phyloP scores from a whole-genome alignment of 495 filamentous ascomycete species.

The Durotheca rogersii region DNA sequence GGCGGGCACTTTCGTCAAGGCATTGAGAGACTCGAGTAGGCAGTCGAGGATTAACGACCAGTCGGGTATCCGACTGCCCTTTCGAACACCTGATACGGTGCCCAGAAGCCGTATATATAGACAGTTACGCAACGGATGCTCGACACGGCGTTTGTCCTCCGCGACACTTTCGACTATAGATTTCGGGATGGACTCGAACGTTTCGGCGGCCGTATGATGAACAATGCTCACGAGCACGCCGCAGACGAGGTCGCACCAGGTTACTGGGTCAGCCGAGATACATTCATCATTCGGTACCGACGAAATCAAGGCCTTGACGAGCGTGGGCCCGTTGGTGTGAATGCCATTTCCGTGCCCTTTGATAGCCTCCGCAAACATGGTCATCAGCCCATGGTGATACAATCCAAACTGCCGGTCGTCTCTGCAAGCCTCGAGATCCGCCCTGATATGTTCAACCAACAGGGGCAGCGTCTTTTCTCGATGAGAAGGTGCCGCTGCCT shows the following conservation, averaged over 20 bases:
- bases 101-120: slow-evolving; percentile 66
- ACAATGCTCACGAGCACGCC: slow-evolving; percentile 77
- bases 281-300: slow-evolving; percentile 53
- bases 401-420: slow-evolving; percentile 53
- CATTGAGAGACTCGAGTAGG: slow-evolving; percentile 56
- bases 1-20: slow-evolving; percentile 36
- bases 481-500: slow-evolving; percentile 72
- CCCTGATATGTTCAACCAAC: slow-evolving; percentile 66
- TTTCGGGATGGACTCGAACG: slow-evolving; percentile 62
- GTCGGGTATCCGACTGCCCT: slow-evolving; percentile 68
- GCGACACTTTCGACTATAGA: slow-evolving; percentile 54
- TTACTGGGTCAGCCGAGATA: slow-evolving; percentile 41
- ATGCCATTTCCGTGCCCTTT: slow-evolving; percentile 77
- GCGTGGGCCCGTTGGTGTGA: slow-evolving; percentile 76
- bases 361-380: slow-evolving; percentile 82
- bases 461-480: slow-evolving; percentile 69
- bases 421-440: slow-evolving; percentile 60
- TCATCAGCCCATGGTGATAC: slow-evolving; percentile 87
- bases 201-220: slow-evolving; percentile 75
- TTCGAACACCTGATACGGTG: slow-evolving; percentile 68
- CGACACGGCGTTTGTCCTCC: slow-evolving; percentile 33
- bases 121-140: slow-evolving; percentile 43
- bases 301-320: slow-evolving; percentile 62
- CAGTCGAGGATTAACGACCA: slow-evolving; percentile 68
- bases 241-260: slow-evolving; percentile 62